Base-by-base conservation (phyloP, 2,329 filamentous ascomycete species). In the Pseudovirgaria hyperparasitica region DNA sequence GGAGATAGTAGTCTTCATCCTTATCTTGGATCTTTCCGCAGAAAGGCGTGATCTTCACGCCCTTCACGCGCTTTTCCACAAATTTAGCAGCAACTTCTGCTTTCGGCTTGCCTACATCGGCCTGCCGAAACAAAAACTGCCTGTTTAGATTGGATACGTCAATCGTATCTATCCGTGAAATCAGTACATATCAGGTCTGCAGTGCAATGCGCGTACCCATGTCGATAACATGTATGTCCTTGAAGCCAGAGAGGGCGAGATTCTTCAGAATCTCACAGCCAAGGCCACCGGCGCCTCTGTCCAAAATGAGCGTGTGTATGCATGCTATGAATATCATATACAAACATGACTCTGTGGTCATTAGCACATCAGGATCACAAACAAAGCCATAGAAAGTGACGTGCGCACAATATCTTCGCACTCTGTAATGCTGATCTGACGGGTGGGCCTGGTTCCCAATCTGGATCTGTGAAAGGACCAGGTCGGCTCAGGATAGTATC, bases 191-290 rank as follows among this genome's bases (percentile, higher is more conserved):
- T 22, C 11, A 19, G 14, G 13, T 10, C 11, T n/a, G 10, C 16
- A 8, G 8, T 13, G 14, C 15, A 16, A 2, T 20, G 10, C n/a
- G 49, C 65, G 32, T 57, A 79, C 80, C 82, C 90, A 98, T 98
- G 58, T 98, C 90, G 44, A 98, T 96, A 32, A 98, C 90, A 61
- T 98, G 85, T 40, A 98, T 94, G 46, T 93, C 74, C 55, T 81
- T 92, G 63, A 98, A 98, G 16, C 86, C 85, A 2, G 87, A 94
- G 27, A 98, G 68, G 22, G 90, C 90, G 18, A 98, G 68, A 46
- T 98, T 84, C 63, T 98, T 98, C 27, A 98, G 63, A 23, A 98
- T 92, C 52, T 98, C 90, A 45, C 90, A 98, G 39, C 90, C 90
- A 33, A 98, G 58, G 8, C 90, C 90, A 35, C 90, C 90, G 32